Evolutionary conservation across 2,329 filamentous ascomycete genomes (phyloP), one percentile per base, ranked within the genome.

Genomic region (Alternaria incomplexa): DNA sequence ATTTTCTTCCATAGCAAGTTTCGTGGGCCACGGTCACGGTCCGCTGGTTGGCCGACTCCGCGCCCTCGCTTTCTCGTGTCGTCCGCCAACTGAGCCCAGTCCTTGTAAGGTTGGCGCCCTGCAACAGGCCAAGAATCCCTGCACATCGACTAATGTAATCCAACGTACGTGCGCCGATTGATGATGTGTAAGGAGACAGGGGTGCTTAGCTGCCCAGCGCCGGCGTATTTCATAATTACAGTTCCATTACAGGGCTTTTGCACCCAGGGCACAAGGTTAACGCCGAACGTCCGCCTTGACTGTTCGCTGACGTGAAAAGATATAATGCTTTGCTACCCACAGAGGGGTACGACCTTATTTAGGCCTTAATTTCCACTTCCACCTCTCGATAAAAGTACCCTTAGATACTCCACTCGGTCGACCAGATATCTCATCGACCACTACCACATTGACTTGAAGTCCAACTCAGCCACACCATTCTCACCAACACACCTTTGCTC

Each of bases 311-410:
- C 74, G 75, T 71, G 72, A 77, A 75, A 56, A 77, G 77, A 77
- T 78, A 79, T 77, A 78, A 78, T 78, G 75, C 70, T 70, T 73
- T 75, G 68, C 71, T 69, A 68, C 75, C 75, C 76, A 74, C 73
- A 55, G 63, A 71, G 20, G 65, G 65, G 63, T 64, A 71, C 67
- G 54, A 52, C 63, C 68, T 53, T 75, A 77, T 72, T 77, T 73
- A 74, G 67, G 57, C 64, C 63, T 69, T 64, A 66, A 58, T 65
- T 71, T 67, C 70, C 73, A 69, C 73, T 61, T 65, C 65, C 54
- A 53, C 47, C 53, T 62, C 17, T 30, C 58, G 43, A 45, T 56
- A 64, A 30, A 63, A 26, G 30, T 55, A 30, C 23, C n/a, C 32
- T 58, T 62, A 44, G 54, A 28, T 20, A 52, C 32, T 43, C 48